Conservation (phyloP, 345 rosid genomes). For the Xanthoceras sorbifolium region DNA sequence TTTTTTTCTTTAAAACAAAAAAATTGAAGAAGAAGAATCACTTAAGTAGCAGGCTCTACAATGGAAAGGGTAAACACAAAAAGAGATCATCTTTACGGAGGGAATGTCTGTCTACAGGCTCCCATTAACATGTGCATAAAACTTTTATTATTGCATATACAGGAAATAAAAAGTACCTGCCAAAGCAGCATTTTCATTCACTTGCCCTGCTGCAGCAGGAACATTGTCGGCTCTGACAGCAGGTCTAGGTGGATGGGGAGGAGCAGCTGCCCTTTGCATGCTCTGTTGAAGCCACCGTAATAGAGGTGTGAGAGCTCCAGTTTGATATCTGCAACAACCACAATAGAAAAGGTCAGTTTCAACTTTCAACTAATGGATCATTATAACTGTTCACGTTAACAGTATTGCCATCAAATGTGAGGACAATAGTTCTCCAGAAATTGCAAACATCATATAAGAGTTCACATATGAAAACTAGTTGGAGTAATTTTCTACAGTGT, state of each 20-base stretch:
- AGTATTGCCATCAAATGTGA: background rate
- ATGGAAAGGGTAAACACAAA: no score
- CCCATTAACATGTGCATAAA: background rate
- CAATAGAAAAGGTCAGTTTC: background rate
- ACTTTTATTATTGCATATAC: background rate
- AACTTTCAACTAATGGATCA: background rate
- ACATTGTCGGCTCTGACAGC: slow-evolving; percentile 70
- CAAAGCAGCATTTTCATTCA: slow-evolving; percentile 52
- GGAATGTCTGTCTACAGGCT: background rate
- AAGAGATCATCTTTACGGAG: background rate
- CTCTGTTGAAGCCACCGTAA: slow-evolving; percentile 92
- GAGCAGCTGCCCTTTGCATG: slow-evolving; percentile 97
- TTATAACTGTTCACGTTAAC: background rate
- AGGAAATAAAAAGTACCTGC: slow-evolving; percentile 49
- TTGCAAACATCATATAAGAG: no score
- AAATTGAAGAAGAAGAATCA: no score
- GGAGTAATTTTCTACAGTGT: background rate
- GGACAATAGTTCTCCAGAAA: background rate
- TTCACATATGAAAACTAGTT: background rate
- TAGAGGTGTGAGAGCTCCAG: slow-evolving; percentile 94
- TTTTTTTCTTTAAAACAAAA: no score
- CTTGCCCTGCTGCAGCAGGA: slow-evolving; percentile 65
- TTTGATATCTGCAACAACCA: slow-evolving; percentile 73
- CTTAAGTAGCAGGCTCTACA: no score
- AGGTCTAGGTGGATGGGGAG: slow-evolving; percentile 76